phyloP scores from a whole-genome alignment of 2,329 filamentous ascomycete species.

The Botrytis medusae region DNA sequence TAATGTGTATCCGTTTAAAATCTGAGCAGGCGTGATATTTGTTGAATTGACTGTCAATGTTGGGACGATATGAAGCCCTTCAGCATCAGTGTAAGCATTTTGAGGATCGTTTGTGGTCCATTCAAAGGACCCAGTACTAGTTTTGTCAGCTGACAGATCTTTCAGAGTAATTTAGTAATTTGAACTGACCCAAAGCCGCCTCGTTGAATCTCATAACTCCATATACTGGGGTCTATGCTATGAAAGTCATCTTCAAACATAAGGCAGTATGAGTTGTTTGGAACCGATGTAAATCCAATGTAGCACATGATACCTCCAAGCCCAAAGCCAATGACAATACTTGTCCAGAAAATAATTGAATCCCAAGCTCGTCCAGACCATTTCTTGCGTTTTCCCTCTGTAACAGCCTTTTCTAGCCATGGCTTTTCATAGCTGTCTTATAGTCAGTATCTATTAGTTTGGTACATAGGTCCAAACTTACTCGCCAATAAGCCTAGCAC shows the following conservation, averaged over 20 bases:
- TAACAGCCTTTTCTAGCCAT: constrained; percentile 20
- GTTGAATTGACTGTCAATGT: constrained; percentile 49
- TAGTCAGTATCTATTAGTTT: not conserved
- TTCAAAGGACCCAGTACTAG: constrained; percentile 51
- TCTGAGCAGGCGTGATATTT: constrained; percentile 42
- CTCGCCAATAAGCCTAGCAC: constrained; percentile 26
- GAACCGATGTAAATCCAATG: constrained; percentile 18
- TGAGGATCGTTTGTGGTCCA: constrained; percentile 51
- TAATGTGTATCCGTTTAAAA: constrained; percentile 45
- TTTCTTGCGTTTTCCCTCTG: constrained; percentile 22
- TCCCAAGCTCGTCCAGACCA: constrained; percentile 22
- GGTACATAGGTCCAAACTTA: constrained; percentile 7
- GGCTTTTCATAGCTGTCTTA: constrained; percentile 27
- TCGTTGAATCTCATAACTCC: constrained; percentile 48
- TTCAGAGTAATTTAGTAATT: not conserved
- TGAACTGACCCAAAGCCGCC: constrained; percentile 22
- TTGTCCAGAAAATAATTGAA: constrained; percentile 21
- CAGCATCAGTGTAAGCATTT: constrained; percentile 50
- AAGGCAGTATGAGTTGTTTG: constrained; percentile 46
- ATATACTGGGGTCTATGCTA: constrained; percentile 44
- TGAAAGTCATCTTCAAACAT: constrained; percentile 50
- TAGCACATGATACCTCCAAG: constrained; percentile 25
- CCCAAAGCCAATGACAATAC: constrained; percentile 21
- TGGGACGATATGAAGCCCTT: constrained; percentile 56
- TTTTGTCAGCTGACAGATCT: not conserved